Conservation (phyloP, 2,329 filamentous ascomycete species). For the Penicillium sp. region DNA sequence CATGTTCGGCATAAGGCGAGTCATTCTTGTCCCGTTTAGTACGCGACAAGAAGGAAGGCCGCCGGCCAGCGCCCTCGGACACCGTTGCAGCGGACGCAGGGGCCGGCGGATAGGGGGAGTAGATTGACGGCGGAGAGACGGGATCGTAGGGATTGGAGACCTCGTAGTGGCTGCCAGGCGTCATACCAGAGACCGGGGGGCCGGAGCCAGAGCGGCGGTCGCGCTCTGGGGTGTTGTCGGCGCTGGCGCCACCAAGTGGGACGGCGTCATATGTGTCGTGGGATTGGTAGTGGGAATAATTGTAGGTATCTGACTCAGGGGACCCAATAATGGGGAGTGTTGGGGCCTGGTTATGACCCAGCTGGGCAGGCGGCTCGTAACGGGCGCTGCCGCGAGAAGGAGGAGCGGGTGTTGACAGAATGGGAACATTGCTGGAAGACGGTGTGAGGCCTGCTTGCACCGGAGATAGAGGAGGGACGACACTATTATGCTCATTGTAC, state of each 20-base stretch:
- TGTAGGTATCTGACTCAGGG: conserved; percentile 15
- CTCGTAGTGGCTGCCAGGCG: conserved; percentile 18
- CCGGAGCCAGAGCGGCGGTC: conserved; percentile 23
- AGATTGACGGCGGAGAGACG: conserved; percentile 72
- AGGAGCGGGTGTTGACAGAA: conserved; percentile 27
- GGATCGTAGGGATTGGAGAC: conserved; percentile 57
- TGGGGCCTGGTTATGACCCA: conserved; percentile 4
- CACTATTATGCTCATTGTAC: conserved; percentile 9
- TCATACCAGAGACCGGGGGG: conserved; percentile 70
- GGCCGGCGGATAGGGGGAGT: conserved; percentile 57
- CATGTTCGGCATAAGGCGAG: conserved; percentile 6
- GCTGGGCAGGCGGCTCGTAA: conserved; percentile 19
- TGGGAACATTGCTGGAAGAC: conserved; percentile 26
- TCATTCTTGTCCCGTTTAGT: conserved; percentile 9
- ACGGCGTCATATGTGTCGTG: conserved; percentile 18
- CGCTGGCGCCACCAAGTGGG: conserved; percentile 4
- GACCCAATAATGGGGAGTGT: conserved; percentile 16
- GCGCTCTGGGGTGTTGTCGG: neutral
- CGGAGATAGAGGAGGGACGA: conserved; percentile 15
- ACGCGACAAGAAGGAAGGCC: conserved; percentile 11
- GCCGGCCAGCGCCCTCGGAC: conserved; percentile 1
- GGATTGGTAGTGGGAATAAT: conserved; percentile 16
- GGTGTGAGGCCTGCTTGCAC: conserved; percentile 20
- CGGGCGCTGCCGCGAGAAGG: conserved; percentile 21
- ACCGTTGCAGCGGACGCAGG: conserved; percentile 1